Evolutionary conservation across 208 protist genomes (phyloP).

Genomic region (Naegleria gruberi): DNA sequence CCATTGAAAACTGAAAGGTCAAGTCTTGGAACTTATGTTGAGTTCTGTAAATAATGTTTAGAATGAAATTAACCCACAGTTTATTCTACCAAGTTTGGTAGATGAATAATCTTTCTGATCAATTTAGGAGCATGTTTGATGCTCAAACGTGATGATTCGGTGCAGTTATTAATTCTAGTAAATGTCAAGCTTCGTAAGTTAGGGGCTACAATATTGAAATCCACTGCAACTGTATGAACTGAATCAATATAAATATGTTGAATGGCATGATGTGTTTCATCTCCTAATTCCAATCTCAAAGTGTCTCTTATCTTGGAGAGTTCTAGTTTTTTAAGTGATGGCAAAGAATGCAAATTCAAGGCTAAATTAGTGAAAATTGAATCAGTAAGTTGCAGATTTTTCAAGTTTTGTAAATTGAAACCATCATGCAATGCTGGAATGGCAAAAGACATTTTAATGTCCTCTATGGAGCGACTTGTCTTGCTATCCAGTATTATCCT

Average conservation of each 20-base stretch:
- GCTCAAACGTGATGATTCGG: not conserved
- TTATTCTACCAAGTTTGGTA: too few species aligned
- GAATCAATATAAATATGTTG: not conserved
- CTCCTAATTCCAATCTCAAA: not conserved
- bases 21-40: too few species aligned
- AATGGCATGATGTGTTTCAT: not conserved
- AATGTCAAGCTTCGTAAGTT: not conserved
- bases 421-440: not conserved
- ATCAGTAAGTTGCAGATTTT: not conserved
- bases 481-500: not conserved
- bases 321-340: not conserved
- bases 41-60: too few species aligned
- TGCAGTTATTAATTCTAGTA: not conserved
- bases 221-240: not conserved
- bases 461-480: not conserved
- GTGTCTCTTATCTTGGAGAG: not conserved
- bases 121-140: not conserved
- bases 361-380: not conserved
- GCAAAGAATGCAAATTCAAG: not conserved
- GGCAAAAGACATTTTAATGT: not conserved
- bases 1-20: too few species aligned
- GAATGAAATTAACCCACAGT: too few species aligned
- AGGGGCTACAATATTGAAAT: not conserved
- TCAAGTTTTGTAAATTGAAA: not conserved
- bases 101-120: not conserved